A percentile compares a stretch with the other conserved stretches of the same genome.
phyloP scores from a whole-genome alignment of 2,329 filamentous ascomycete species.

The Sporothrix brasiliensis region DNA sequence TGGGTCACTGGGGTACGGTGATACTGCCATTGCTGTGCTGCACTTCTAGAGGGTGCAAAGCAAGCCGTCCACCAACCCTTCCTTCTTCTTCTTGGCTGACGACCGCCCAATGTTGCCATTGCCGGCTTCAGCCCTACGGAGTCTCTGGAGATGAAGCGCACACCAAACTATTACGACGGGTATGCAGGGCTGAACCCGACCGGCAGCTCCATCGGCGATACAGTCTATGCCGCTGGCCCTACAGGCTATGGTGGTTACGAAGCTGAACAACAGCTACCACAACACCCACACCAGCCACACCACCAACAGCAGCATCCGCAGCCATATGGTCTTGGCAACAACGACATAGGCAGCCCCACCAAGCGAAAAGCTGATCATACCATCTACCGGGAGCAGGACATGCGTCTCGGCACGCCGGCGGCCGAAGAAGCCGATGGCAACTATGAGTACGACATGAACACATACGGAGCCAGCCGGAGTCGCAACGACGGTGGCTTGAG shows the following conservation, averaged over 20 bases:
- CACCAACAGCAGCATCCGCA: background rate
- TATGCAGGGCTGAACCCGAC: conserved; percentile 25
- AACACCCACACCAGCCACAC: conserved; percentile 17
- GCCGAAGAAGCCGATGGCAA: conserved; percentile 30
- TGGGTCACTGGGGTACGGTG: background rate
- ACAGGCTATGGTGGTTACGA: conserved; percentile 8
- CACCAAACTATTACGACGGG: conserved; percentile 32
- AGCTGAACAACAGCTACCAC: conserved; percentile 4
- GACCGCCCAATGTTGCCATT: conserved; percentile 29
- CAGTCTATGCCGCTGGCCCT: conserved; percentile 29
- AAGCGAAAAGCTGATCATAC: conserved; percentile 25
- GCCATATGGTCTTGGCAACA: conserved; percentile 12
- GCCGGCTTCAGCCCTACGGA: conserved; percentile 16
- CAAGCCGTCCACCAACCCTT: background rate
- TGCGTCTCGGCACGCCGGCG: conserved; percentile 26
- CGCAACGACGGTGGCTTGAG: conserved; percentile 28
- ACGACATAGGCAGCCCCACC: conserved; percentile 18
- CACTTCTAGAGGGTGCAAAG: background rate
- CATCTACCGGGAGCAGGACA: conserved; percentile 10
- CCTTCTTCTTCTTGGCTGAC: conserved; percentile 5
- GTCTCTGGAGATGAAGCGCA: conserved; percentile 34
- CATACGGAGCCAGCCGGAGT: conserved; percentile 23
- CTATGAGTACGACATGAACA: conserved; percentile 33
- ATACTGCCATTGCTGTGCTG: background rate
- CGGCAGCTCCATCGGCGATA: conserved; percentile 14